Evolutionary conservation across 2,329 filamentous ascomycete species (phyloP).

Genomic region (Cladosporium sp.): DNA sequence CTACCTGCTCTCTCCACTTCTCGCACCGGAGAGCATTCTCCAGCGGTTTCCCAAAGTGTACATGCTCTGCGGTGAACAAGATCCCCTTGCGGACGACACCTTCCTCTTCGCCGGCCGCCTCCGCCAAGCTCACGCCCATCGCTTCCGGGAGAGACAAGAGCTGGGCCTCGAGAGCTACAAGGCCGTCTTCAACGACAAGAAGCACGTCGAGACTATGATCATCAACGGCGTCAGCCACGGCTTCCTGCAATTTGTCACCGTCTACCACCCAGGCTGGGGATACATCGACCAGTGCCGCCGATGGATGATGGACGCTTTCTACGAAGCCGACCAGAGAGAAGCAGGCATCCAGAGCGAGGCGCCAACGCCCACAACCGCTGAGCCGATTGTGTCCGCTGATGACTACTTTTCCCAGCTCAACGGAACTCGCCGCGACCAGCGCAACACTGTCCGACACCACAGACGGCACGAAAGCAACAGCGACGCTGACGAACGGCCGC

Average conservation of each 20-base stretch:
- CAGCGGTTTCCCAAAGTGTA: slow-evolving; percentile 89
- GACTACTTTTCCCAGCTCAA: slow-evolving; percentile 22
- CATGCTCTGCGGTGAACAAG: slow-evolving; percentile 88
- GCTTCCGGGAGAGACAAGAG: slow-evolving; percentile 51
- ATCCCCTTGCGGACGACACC: slow-evolving; percentile 92
- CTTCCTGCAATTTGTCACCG: slow-evolving; percentile 81
- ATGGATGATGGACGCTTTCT: slow-evolving; percentile 79
- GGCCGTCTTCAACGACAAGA: slow-evolving; percentile 57
- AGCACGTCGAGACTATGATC: slow-evolving; percentile 66
- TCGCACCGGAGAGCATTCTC: slow-evolving; percentile 79
- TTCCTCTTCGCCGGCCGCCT: slow-evolving; percentile 89
- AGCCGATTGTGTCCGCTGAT: slow-evolving; percentile 14
- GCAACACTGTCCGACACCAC: slow-evolving; percentile 4
- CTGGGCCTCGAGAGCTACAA: slow-evolving; percentile 45
- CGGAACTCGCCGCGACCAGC: neutral
- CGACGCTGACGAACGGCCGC: slow-evolving; percentile 70
- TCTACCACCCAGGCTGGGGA: slow-evolving; percentile 87
- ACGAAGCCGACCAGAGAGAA: slow-evolving; percentile 38
- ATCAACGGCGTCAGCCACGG: slow-evolving; percentile 89
- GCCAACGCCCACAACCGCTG: slow-evolving; percentile 14
- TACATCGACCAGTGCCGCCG: slow-evolving; percentile 70
- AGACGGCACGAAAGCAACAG: slow-evolving; percentile 48
- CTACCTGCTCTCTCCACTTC: slow-evolving; percentile 80
- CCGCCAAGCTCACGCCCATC: slow-evolving; percentile 65
- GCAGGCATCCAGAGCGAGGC: slow-evolving; percentile 16